Conservation (phyloP, 2,329 filamentous ascomycete species). For the Exophiala calicioides region DNA sequence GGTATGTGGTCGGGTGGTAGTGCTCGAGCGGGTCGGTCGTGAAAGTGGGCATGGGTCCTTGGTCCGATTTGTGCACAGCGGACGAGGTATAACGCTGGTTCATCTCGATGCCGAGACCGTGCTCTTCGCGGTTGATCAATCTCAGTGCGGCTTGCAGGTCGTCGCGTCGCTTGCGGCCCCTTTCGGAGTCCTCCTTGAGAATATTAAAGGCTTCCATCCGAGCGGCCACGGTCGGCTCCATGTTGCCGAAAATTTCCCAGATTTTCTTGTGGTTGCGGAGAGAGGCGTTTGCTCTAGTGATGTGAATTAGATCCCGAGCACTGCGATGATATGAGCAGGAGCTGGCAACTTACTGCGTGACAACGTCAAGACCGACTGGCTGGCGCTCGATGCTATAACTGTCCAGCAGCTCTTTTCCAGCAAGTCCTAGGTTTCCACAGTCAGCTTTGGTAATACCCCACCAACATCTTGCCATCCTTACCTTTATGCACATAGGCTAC, state of each 20-base stretch:
- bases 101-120: constrained; percentile 61
- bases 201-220: constrained; percentile 43
- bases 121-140: constrained; percentile 42
- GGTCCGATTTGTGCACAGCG: constrained; percentile 49
- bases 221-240: constrained; percentile 40
- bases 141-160: neutral
- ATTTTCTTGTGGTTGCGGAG: constrained; percentile 51
- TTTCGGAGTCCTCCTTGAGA: constrained; percentile 40
- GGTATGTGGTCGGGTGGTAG: constrained; percentile 55
- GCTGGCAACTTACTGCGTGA: constrained; percentile 41
- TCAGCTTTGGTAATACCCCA: neutral
- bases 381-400: constrained; percentile 41
- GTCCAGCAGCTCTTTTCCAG: constrained; percentile 26
- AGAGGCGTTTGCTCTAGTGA: constrained; percentile 55
- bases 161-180: neutral
- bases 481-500: constrained; percentile 37
- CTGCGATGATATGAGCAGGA: neutral
- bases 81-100: constrained; percentile 53
- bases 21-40: constrained; percentile 45
- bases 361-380: constrained; percentile 43
- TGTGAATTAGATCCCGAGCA: neutral
- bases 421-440: neutral
- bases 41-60: constrained; percentile 31
- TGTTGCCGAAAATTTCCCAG: constrained; percentile 47
- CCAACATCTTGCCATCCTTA: neutral